Percentiles rank a stretch among this genome's conserved stretches.
phyloP scores from a whole-genome alignment of 345 rosid genomes.

The Linum trigynum region DNA sequence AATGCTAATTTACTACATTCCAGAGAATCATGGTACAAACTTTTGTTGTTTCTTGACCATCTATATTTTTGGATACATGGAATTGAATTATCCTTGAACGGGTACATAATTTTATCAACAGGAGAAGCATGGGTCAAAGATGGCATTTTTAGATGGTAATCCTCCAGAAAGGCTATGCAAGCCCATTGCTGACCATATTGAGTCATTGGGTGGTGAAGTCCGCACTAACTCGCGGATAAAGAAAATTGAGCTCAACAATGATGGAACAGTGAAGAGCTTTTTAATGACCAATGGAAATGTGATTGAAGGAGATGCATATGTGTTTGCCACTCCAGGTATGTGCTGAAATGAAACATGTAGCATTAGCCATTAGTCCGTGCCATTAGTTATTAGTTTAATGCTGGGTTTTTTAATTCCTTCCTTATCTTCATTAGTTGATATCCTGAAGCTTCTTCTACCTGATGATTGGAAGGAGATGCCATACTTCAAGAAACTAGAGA shows the following conservation, averaged over 20 bases:
- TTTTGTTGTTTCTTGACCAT: background rate
- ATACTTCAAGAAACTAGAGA: constrained; percentile 78
- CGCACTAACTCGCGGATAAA: constrained; percentile 63
- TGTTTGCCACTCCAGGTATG: constrained; percentile 83
- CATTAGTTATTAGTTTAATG: background rate
- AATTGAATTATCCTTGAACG: constrained; percentile 4
- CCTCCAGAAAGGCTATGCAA: constrained; percentile 92
- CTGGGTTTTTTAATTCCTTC: constrained; percentile 12
- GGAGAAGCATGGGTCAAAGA: constrained; percentile 97
- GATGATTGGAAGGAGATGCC: constrained; percentile 72
- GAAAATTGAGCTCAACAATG: constrained; percentile 66
- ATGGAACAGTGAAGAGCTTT: constrained; percentile 74
- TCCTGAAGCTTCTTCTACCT: constrained; percentile 78
- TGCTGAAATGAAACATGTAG: constrained; percentile 1
- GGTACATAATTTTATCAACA: constrained; percentile 17
- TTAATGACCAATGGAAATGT: constrained; percentile 50
- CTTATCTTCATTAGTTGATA: constrained; percentile 51
- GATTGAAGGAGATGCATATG: constrained; percentile 79
- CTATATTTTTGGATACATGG: background rate
- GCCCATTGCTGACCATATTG: constrained; percentile 77
- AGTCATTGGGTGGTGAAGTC: constrained; percentile 77
- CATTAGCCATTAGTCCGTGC: background rate
- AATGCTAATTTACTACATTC: background rate
- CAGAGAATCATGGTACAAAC: background rate
- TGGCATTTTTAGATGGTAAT: constrained; percentile 96